These are phyloP conservation scores for Eucalyptus fibrosa DNA, from an alignment of 345 rosid genomes.

Conservation along the genomic window DNA sequence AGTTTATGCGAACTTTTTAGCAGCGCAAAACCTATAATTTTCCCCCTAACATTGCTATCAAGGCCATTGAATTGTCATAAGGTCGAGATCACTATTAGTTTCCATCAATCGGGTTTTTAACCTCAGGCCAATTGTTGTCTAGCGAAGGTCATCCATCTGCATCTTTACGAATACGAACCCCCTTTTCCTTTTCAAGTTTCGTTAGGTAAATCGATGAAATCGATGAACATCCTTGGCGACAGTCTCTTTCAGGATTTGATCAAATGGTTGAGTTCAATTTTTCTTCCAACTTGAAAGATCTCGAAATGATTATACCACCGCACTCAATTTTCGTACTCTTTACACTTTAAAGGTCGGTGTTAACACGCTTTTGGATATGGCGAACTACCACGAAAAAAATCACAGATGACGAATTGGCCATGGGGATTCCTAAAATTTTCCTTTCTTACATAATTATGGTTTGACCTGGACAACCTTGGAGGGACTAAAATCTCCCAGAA, in stretches of 20 bases:
- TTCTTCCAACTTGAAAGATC: background rate
- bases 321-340: background rate
- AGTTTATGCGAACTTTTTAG: background rate
- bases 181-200: background rate
- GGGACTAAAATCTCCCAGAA: background rate
- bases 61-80: background rate
- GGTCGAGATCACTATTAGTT: background rate
- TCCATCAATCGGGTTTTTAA: background rate
- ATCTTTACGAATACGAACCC: background rate
- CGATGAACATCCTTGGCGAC: fast-evolving
- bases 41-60: background rate
- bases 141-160: fast-evolving
- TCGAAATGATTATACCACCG: background rate
- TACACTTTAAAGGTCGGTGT: background rate
- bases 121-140: too few species aligned
- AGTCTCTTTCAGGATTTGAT: background rate
- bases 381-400: fast-evolving
- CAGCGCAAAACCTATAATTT: background rate
- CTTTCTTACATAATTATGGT: background rate
- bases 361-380: background rate
- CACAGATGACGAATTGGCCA: background rate
- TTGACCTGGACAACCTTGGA: background rate
- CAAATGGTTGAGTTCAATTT: background rate
- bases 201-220: background rate
- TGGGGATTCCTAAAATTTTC: background rate